Base-by-base conservation (phyloP, 2,329 filamentous ascomycete species). In the Xylogone sp. region DNA sequence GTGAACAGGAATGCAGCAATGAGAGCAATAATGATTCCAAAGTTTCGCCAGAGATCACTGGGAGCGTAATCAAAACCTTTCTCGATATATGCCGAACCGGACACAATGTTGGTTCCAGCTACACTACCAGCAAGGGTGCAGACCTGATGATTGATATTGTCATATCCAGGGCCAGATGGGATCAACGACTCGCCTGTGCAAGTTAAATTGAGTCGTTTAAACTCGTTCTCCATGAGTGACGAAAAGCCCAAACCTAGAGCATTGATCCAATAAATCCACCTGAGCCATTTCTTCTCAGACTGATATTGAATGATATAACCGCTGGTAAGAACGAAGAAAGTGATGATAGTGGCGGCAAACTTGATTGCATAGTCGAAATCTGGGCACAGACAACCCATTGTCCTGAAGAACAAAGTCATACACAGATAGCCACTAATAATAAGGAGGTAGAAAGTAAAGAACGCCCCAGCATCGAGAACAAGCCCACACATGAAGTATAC, bases 281-380 rank as follows among this genome's bases (percentile, higher is more conserved):
- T 75, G 5, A 92, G 67, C 85, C 88, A 93, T 3, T 85, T 83
- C 59, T 90, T 86, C 60, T 88, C 81, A 2, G 75, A 81, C 46
- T 86, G 79, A 65, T 88, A 91, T 65, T 91, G 89, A 53, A 96
- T 93, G 42, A 95, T 71, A 68, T 94, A 96, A 3, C 90, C 90
- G 1, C 84, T 87, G 0, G 89, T 94, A 19, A 90, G 75, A 21
- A 94, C 82, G 60, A 92, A 90, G n/a, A 92, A 71, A 0, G 88
- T 92, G 57, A 96, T 90, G 48, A 90, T 79, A 1, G 90, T 76
- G 4, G 89, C 84, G 6, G 88, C 88, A 50, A 89, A 86, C 67
- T 92, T 92, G 68, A 92, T 88, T 2, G 91, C 91, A 43, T 87
- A 88, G 65, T 95, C 88, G 52, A 95, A 95, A 62, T 90, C 87